Percentiles rank a stretch among this genome's conserved stretches.
phyloP scores from a whole-genome alignment of 1,284 basidiomycete genomes.

The Tilletia indica region DNA sequence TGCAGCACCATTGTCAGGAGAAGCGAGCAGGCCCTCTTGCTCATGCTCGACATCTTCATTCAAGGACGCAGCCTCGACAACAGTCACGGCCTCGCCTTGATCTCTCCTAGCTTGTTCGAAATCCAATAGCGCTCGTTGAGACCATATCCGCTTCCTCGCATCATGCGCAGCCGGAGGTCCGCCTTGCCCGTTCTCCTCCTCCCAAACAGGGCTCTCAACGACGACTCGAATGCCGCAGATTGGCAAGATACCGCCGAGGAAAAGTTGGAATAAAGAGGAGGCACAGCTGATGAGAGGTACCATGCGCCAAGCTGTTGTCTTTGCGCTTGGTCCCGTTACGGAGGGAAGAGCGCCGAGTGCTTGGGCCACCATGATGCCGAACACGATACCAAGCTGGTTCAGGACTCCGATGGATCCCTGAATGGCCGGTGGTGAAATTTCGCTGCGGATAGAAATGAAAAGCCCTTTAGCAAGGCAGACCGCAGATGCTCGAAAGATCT shows the following conservation, averaged over 20 bases:
- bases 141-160: not conserved
- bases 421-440: conserved; percentile 72
- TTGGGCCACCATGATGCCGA: conserved; percentile 56
- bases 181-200: conserved; percentile 31
- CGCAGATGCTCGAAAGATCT: not conserved
- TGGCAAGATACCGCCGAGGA: not conserved
- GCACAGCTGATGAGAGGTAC: conserved; percentile 53
- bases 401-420: conserved; percentile 75
- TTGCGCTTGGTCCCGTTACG: conserved; percentile 19
- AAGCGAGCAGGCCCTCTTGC: conserved; percentile 22
- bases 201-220: conserved; percentile 44
- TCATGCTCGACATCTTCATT: not conserved
- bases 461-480: not conserved
- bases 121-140: not conserved
- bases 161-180: conserved; percentile 26
- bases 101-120: conserved; percentile 21
- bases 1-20: not conserved
- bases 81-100: conserved; percentile 5
- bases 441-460: conserved; percentile 60
- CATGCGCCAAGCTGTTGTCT: conserved; percentile 53
- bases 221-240: conserved; percentile 36
- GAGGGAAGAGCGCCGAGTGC: conserved; percentile 55
- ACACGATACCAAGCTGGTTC: conserved; percentile 62
- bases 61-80: too few relatives aligned
- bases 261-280: conserved; percentile 53